Evolutionary conservation across 352 stramenopile species (phyloP), one percentile per base, ranked within the genome.

Genomic region (Phytophthora europaea): DNA sequence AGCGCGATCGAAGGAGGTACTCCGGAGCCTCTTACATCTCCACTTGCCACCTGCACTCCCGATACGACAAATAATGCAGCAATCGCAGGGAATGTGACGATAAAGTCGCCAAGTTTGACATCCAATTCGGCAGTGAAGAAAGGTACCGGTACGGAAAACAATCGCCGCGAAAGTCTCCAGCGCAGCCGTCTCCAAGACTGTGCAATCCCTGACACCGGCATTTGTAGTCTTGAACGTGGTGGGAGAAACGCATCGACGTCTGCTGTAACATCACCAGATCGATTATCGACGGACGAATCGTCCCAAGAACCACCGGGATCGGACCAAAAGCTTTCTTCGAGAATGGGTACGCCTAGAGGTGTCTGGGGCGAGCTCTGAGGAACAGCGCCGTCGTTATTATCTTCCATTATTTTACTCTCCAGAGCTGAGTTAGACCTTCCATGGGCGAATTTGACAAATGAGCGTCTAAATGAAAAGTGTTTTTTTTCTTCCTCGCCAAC

Each of bases 41-140:
- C 26, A n/a, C 71, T 56, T 3, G 26, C 31, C 31, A 38, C 40
- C 20, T 70, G 22, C 6, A 69, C 3, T 1, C 31, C 54, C 48
- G 61, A 76, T 68, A 67, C 57, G 0, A 69, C 31, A n/a, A 79
- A 2, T 12, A 79, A 54, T 2, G 16, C 52, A 13, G 58, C 6
- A 9, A 67, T 54, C 0, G 75, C 47, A 4, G 75, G 78, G 34
- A 83, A 40, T 20, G 63, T 75, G 7, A 83, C 12, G 9, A 78
- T 16, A 13, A 83, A 34, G 23, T 87, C 77, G 18, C 80, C 80
- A 33, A 76, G 2, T 51, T 82, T 85, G 7, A 87, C 6, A 12
- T 75, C 57, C 6, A 82, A 48, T 3, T 69, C 28, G 2, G 54
- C 43, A 4, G 79, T 85, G 7, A 83, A 67, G 9, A 72, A 54